Percentiles rank a stretch among this genome's conserved stretches.
These are phyloP conservation scores for Papiliotrema laurentii DNA, from an alignment of 1,284 basidiomycete species.

Conservation along the genomic window DNA sequence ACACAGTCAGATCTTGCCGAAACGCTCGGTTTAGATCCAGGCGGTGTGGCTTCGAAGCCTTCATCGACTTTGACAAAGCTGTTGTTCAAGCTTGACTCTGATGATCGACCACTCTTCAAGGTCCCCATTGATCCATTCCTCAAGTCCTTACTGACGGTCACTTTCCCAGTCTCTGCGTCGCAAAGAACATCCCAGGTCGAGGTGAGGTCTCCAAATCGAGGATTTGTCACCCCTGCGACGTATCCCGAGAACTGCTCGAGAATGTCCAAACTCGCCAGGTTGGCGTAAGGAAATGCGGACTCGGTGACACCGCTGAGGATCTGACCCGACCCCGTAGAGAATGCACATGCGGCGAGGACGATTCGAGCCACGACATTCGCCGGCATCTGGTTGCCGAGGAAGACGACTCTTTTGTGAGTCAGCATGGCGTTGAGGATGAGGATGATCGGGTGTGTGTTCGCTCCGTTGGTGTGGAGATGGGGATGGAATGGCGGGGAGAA, in stretches of 20 bases:
- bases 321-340: slow-evolving; percentile 83
- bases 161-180: slow-evolving; percentile 78
- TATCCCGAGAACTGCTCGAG: slow-evolving; percentile 83
- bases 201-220: slow-evolving; percentile 81
- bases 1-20: slow-evolving; percentile 57
- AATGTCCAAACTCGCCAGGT: slow-evolving; percentile 79
- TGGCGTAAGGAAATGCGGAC: slow-evolving; percentile 89
- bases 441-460: slow-evolving; percentile 86
- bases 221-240: slow-evolving; percentile 94
- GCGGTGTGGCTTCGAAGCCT: slow-evolving; percentile 8
- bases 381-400: slow-evolving; percentile 80
- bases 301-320: slow-evolving; percentile 79
- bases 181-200: slow-evolving; percentile 85
- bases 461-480: slow-evolving; percentile 86
- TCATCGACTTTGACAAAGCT: slow-evolving; percentile 26
- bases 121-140: slow-evolving; percentile 12
- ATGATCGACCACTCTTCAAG: slow-evolving; percentile 16
- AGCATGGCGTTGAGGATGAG: slow-evolving; percentile 92
- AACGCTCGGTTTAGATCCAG: slow-evolving; percentile 13
- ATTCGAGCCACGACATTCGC: slow-evolving; percentile 82
- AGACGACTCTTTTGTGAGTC: slow-evolving; percentile 88
- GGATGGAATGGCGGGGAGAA: slow-evolving; percentile 77
- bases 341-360: slow-evolving; percentile 87
- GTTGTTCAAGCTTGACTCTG: slow-evolving; percentile 22
- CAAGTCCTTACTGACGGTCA: slow-evolving; percentile 67